Evolutionary conservation across 768 basidiomycete genomes (phyloP), one percentile per base, ranked within the genome.

Genomic region (Leccinum incarnatum): DNA sequence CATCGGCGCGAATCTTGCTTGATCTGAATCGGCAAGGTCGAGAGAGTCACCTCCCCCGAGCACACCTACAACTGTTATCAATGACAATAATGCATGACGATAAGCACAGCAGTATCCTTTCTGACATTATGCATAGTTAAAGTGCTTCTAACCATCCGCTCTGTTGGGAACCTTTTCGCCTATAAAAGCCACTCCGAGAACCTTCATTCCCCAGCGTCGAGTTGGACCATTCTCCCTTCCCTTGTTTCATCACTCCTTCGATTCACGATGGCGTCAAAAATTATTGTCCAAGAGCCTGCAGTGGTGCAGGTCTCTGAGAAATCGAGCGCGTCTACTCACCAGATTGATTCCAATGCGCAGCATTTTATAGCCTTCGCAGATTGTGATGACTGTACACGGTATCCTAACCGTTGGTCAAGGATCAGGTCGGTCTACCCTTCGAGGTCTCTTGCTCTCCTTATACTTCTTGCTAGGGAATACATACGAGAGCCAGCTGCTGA

Each of bases 401-500:
- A 78, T 63, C 81, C 81, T 14, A 86, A 85, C 67, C 65, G 70
- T 52, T 86, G 83, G 85, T 77, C 81, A 21, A 77, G 66, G 61
- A 78, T 80, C 56, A 79, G 85, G 86, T 86, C 64, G 45, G 61
- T 56, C 50, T 19, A 14, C 2, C 17, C 25, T 40, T 53, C 34
- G 23, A 15, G 0, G 9, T 45, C n/a, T 52, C 17, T 48, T 2
- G 2, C 49, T 25, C 15, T 53, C 19, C 51, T 68, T 48, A 64
- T 23, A 17, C 21, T 23, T 49, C 37, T 27, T 12, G 8, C 30
- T 57, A 83, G 84, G 29, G 72, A 76, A 56, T 66, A 68, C 49
- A 66, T 87, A 42, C 77, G 81, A 58, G 86, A 89, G 70, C 80
- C 84, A 15, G 79, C 78, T 30, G 87, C 85, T 15, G 87, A 88